phyloP scores from a whole-genome alignment of 768 basidiomycete genomes.

The Cyclocybe aegerita region DNA sequence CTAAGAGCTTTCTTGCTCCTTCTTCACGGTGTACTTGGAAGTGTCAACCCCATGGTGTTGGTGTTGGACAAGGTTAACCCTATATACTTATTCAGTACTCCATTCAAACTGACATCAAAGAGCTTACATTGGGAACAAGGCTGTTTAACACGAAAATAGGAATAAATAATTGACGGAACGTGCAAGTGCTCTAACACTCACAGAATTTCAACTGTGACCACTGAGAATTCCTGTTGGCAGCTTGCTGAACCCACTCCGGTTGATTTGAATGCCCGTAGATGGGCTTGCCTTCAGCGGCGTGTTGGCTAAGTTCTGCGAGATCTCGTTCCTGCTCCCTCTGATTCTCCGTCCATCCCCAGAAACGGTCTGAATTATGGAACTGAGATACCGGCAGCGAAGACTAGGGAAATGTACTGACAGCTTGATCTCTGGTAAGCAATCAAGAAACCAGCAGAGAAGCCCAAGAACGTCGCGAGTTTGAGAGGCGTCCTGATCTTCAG shows the following conservation, averaged over 20 bases:
- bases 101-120: constrained; percentile 5
- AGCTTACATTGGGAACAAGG: constrained; percentile 73
- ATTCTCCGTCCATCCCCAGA: constrained; percentile 96
- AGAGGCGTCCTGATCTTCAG: constrained; percentile 35
- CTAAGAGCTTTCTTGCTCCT: constrained; percentile 28
- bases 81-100: constrained; percentile 27
- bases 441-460: constrained; percentile 89
- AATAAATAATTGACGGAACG: no score
- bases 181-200: constrained; percentile 34
- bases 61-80: constrained; percentile 96
- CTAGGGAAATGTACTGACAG: constrained; percentile 49
- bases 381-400: constrained; percentile 1
- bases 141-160: constrained; percentile 29
- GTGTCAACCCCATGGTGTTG: constrained; percentile 83
- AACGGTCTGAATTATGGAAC: constrained; percentile 57
- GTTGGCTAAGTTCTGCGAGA: constrained; percentile 72
- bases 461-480: constrained; percentile 69
- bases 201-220: constrained; percentile 95
- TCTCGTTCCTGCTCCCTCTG: constrained; percentile 79
- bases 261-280: constrained; percentile 84
- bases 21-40: constrained; percentile 66
- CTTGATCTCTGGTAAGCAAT: constrained; percentile 90
- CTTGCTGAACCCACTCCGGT: constrained; percentile 81
- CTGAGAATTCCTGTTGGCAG: constrained; percentile 84
- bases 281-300: constrained; percentile 75